Conservation (phyloP, 805 yeast species). For the Hanseniaspora hatyaiensis region DNA sequence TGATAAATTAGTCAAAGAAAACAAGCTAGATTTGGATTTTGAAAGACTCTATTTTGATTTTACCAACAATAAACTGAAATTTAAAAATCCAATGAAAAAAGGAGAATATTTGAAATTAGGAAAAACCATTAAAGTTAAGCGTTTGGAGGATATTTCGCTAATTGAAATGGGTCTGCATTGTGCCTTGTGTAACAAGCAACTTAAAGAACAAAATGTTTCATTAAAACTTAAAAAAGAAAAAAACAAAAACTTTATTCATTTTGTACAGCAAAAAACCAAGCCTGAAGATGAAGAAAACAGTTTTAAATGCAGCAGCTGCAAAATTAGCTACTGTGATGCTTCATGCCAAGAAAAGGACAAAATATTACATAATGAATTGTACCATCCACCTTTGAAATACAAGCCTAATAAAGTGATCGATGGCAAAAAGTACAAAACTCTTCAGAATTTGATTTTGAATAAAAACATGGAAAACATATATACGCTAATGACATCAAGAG, state of each 20-base stretch:
- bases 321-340: conserved; percentile 59
- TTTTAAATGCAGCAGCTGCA: conserved; percentile 54
- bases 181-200: background rate
- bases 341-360: conserved; percentile 39
- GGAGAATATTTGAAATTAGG: background rate
- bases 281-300: conserved; percentile 24
- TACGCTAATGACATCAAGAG: background rate
- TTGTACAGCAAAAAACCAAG: background rate
- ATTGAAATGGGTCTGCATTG: conserved; percentile 13
- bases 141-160: conserved; percentile 7
- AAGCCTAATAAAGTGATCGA: conserved; percentile 33
- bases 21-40: background rate
- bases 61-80: background rate
- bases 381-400: conserved; percentile 39
- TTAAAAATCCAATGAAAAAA: background rate
- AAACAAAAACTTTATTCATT: background rate
- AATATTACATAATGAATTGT: conserved; percentile 46
- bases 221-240: background rate
- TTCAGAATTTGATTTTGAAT: background rate
- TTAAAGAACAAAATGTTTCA: conserved; percentile 8
- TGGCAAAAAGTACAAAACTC: conserved; percentile 43
- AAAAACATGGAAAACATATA: conserved; percentile 6
- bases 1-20: background rate
- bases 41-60: background rate
- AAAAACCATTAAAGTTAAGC: background rate